A percentile compares a stretch with the other conserved stretches of the same genome.
These are phyloP conservation scores for Chlamydomonas sp. DNA, from an alignment of 139 green algal genomes.

Conservation along the genomic window DNA sequence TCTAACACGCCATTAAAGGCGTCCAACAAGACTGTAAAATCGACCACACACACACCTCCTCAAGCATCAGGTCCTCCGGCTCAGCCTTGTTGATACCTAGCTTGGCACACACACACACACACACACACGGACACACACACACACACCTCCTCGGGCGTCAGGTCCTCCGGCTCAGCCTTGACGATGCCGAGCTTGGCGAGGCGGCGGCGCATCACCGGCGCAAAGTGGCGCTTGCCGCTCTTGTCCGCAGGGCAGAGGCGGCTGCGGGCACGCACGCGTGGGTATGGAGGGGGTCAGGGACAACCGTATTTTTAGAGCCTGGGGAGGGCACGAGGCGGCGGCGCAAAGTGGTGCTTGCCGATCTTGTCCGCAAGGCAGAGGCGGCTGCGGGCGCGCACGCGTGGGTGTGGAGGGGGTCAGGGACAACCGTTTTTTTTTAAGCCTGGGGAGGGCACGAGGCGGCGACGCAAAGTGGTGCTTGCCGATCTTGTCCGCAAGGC, in stretches of 20 bases:
- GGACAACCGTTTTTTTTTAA: neutral
- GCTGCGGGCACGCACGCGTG: too few relatives aligned
- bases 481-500: slow-evolving; percentile 28
- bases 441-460: slow-evolving; percentile 81
- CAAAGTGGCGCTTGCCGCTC: slow-evolving; percentile 70
- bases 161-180: slow-evolving; percentile 77
- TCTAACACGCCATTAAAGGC: too few relatives aligned
- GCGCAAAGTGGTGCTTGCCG: slow-evolving; percentile 73
- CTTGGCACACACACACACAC: slow-evolving; percentile 39
- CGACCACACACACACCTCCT: slow-evolving; percentile 75
- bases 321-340: slow-evolving; percentile 82
- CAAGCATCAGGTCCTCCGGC: slow-evolving; percentile 76
- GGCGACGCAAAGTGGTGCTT: slow-evolving; percentile 76
- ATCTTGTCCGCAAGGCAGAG: slow-evolving; percentile 6
- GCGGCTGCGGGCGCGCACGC: too few relatives aligned
- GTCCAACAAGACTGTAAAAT: too few relatives aligned
- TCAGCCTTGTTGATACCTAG: slow-evolving; percentile 89
- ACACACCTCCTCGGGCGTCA: slow-evolving; percentile 81
- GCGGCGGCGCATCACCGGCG: slow-evolving; percentile 78
- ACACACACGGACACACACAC: neutral
- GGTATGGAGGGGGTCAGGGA: neutral
- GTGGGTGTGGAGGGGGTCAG: neutral
- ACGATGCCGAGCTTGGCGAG: slow-evolving; percentile 88
- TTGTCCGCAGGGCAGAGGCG: slow-evolving; percentile 66
- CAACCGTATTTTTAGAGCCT: neutral